Base-by-base conservation (phyloP, 148 eudicot genomes). In the Rhododendron ferrugineum region DNA sequence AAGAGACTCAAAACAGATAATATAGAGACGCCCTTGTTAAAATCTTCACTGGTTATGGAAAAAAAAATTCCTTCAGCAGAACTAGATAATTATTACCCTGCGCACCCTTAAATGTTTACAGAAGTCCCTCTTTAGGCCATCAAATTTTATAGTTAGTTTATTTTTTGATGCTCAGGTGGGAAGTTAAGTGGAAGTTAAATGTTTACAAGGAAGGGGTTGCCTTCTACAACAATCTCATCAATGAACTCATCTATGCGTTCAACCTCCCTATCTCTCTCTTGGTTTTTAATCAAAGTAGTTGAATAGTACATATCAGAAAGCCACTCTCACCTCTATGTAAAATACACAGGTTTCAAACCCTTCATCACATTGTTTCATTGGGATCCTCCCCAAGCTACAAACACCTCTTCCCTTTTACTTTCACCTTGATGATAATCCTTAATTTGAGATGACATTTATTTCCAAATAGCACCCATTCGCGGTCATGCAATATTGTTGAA, bases 331-430 rank as follows among this genome's bases (percentile, higher is more conserved):
- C 15, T 16, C 44, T 14, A 72, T 34, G 77, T 72, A 72, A 32
- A 68, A 30, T 34, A 74, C 28, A 26, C 60, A 79, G 60, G 37
- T 11, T n/a, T 85, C 42, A 40, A 60, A 20, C 86, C 82, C 15
- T 58, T 36, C 30, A 56, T 78, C 23, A 85, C 86, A 3, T 20
- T 85, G 18, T 85, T 78, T 26, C 86, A 85, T 14, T 85, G 82
- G 82, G 86, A 85, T 44, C 40, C 64, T 58, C 86, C 86, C 16
- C 82, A 85, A 62, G 83, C 86, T n/a, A n/a, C 40, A 37, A 37
- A 37, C 40, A 37, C 40, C 40, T 37, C 6, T 3, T 37, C 3
- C 3, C 40, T 37, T 37, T 37, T 5, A 5, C 42, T 40, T 37
- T 37, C 40, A 37, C 40, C 40, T 0, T 3, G 40, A 37, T 4